Conservation (phyloP, 441 rosid species). For the Capsella rubella region DNA sequence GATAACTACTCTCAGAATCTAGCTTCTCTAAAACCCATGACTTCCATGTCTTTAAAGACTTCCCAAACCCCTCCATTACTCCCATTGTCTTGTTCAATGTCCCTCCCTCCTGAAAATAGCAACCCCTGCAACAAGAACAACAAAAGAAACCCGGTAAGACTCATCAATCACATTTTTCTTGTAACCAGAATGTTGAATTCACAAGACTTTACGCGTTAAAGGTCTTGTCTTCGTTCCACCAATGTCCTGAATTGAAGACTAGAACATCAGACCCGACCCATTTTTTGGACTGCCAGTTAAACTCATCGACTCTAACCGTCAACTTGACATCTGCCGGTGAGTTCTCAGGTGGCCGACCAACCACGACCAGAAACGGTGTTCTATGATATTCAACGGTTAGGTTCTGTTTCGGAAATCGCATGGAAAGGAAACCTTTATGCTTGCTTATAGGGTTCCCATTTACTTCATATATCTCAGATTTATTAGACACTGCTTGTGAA, state of each 20-base stretch:
- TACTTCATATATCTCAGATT: constrained; percentile 73
- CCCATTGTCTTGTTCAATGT: constrained; percentile 67
- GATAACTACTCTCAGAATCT: constrained; percentile 56
- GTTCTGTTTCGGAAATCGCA: constrained; percentile 72
- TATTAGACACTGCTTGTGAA: constrained; percentile 60
- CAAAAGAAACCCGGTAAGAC: neutral
- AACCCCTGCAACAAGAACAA: constrained; percentile 53
- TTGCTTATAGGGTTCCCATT: constrained; percentile 75
- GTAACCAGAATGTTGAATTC: neutral
- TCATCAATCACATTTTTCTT: constrained; percentile 8
- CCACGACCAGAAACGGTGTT: constrained; percentile 69
- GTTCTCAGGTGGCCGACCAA: constrained; percentile 63
- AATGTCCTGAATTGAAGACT: constrained; percentile 79
- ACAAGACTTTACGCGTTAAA: constrained; percentile 52
- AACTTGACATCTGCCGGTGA: constrained; percentile 50
- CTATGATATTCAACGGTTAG: constrained; percentile 83
- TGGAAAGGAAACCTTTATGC: constrained; percentile 86
- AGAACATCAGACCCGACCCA: constrained; percentile 82
- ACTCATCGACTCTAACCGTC: constrained; percentile 64
- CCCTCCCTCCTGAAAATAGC: constrained; percentile 75
- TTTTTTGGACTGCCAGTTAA: constrained; percentile 67
- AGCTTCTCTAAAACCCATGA: constrained; percentile 60
- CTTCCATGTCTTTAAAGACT: constrained; percentile 74
- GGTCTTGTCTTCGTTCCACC: constrained; percentile 89
- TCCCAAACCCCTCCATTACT: constrained; percentile 71